Evolutionary conservation across 768 basidiomycete species (phyloP), one percentile per base, ranked within the genome.

Genomic region (Auriscalpium microsporum): DNA sequence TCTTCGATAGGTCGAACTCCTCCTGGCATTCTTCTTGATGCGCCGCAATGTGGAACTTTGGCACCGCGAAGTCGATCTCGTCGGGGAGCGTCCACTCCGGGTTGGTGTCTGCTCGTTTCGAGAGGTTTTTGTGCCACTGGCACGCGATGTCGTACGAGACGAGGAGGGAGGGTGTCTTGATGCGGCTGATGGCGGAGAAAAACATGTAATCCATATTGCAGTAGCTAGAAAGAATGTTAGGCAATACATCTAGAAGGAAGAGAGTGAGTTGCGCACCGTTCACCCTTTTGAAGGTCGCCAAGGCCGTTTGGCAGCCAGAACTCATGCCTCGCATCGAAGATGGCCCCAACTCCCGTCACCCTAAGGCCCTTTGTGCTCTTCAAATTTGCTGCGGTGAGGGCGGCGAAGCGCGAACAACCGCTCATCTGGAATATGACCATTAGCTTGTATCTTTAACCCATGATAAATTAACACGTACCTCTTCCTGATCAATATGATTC

Each of bases 1-100:
- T 48, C 13, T 48, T 14, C 10, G 55, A 54, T 47, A 62, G 59
- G 55, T 71, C 70, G 55, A 66, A 62, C 0, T 63, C 67, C 6
- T 50, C 19, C 10, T 65, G 64, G 50, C 69, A 69, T 19, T 21
- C 16, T 10, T 51, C 48, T 10, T 34, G 44, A 45, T 72, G 71
- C 11, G 64, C 63, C 0, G 62, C 50, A 7, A 69, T 48, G 48
- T 71, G 70, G 36, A 72, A 68, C 52, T 71, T 71, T 2, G 71
- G 71, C 16, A 72, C 44, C 17, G 45, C 50, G 17, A 33, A 52
- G n/a, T 17, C 46, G n/a, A 28, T 14, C 2, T 2, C 3, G 2
- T 11, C 4, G n/a, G 23, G 46, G 4, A 48, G 17, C 11, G 13
- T 11, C 11, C 11, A 42, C 2, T 11, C 11, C 2, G 40, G 40